A percentile compares a stretch with the other conserved stretches of the same genome.
Conservation (phyloP, 441 rosid genomes). For the Biscutella laevigata region DNA sequence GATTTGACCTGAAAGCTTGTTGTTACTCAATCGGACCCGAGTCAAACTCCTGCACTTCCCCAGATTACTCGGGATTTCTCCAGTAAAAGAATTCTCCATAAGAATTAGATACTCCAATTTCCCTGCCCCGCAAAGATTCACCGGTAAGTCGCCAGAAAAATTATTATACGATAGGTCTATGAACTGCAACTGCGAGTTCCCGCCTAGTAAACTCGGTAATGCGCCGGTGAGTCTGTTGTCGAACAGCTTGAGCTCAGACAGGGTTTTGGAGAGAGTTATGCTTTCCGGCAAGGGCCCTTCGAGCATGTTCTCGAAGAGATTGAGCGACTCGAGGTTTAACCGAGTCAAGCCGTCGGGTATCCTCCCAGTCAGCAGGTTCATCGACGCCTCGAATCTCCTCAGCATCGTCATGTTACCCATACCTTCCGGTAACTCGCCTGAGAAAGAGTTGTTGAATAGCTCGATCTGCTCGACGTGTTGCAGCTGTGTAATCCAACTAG, state of each 20-base stretch:
- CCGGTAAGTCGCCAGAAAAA: constrained; percentile 42
- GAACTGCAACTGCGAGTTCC: constrained; percentile 29
- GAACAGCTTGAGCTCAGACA: constrained; percentile 46
- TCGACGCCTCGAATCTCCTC: constrained; percentile 46
- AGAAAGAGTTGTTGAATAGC: constrained; percentile 43
- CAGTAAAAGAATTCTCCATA: constrained; percentile 41
- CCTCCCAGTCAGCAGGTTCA: constrained; percentile 38
- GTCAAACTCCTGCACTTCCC: constrained; percentile 42
- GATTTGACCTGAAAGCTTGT: constrained; percentile 40
- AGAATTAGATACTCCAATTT: constrained; percentile 38
- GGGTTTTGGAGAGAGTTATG: constrained; percentile 33
- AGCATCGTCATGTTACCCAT: constrained; percentile 36
- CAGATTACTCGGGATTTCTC: constrained; percentile 35
- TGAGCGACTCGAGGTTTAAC: constrained; percentile 43
- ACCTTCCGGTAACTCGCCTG: constrained; percentile 41
- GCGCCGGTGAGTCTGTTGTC: constrained; percentile 48
- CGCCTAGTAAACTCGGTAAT: constrained; percentile 45
- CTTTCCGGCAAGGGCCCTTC: constrained; percentile 42
- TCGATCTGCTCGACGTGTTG: constrained; percentile 41
- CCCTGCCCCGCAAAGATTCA: constrained; percentile 34
- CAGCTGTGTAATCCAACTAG: constrained; percentile 36
- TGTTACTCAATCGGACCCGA: constrained; percentile 45
- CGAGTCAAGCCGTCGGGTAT: constrained; percentile 48
- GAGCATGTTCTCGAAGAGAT: constrained; percentile 42
- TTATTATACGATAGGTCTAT: constrained; percentile 44